phyloP scores from a whole-genome alignment of 805 yeast species.

The Scheffersomyces spartinae region DNA sequence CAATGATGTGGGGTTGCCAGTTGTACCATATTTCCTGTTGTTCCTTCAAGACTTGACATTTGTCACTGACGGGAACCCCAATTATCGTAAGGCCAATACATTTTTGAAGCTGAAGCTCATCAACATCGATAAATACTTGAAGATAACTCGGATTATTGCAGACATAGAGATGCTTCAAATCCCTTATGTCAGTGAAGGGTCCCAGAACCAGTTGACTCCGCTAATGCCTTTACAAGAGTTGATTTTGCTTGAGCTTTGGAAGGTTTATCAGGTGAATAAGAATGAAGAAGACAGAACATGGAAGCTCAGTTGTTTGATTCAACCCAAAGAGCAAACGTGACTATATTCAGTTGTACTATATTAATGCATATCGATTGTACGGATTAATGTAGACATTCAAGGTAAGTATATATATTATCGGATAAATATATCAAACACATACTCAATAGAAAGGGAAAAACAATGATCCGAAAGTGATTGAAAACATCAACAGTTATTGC shows the following conservation, averaged over 20 bases:
- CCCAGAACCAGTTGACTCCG: constrained; percentile 15
- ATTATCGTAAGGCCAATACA: constrained; percentile 48
- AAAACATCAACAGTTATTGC: too few relatives aligned
- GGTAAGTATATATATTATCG: too few relatives aligned
- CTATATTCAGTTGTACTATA: too few relatives aligned
- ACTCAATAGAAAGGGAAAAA: too few relatives aligned
- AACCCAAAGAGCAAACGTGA: constrained; percentile 31
- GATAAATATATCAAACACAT: too few relatives aligned
- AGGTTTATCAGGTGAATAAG: constrained; percentile 47
- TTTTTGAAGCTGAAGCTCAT: constrained; percentile 48
- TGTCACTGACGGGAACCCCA: constrained; percentile 73
- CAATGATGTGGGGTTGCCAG: constrained; percentile 43
- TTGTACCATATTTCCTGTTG: constrained; percentile 66
- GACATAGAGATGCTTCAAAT: constrained; percentile 61
- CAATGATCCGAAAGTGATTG: too few relatives aligned
- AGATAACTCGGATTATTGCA: constrained; percentile 53
- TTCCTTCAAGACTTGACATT: constrained; percentile 73
- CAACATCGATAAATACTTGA: constrained; percentile 64
- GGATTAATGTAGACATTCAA: too few relatives aligned
- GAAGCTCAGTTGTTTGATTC: constrained; percentile 54
- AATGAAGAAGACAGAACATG: constrained; percentile 61
- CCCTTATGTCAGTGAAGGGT: constrained; percentile 31
- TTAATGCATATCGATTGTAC: too few relatives aligned
- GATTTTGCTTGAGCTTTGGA: constrained; percentile 59
- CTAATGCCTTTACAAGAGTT: constrained; percentile 43